Percentiles rank a stretch among this genome's conserved stretches.
These are phyloP conservation scores for Candida maesae DNA, from an alignment of 805 yeast genomes.

Conservation along the genomic window DNA sequence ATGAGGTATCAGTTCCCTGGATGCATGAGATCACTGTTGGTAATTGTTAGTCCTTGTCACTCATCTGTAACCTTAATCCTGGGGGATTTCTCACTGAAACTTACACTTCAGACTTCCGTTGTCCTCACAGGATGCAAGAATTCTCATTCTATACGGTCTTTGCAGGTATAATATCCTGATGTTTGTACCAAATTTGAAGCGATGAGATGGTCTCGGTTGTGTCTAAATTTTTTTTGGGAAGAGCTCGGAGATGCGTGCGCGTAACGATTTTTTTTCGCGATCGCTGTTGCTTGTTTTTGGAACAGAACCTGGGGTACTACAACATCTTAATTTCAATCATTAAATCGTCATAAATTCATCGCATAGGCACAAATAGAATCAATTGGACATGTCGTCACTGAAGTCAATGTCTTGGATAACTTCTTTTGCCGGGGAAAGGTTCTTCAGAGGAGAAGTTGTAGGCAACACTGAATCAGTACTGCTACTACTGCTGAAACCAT, in stretches of 20 bases:
- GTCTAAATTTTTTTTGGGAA: no score
- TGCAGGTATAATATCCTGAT: no score
- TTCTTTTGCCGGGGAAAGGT: not conserved
- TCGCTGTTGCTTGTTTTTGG: no score
- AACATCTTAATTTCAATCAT: no score
- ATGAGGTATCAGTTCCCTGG: conserved; percentile 77
- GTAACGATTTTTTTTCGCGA: no score
- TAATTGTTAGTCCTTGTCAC: not conserved
- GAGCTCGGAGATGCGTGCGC: not conserved
- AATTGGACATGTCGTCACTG: not conserved
- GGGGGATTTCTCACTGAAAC: no score
- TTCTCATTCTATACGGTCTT: conserved; percentile 51
- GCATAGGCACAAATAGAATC: no score
- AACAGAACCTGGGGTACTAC: no score
- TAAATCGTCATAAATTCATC: no score
- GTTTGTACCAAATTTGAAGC: no score
- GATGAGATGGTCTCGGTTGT: not conserved
- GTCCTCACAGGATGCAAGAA: conserved; percentile 63
- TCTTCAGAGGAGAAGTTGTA: not conserved
- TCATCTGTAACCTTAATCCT: no score
- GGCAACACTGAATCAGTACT: not conserved
- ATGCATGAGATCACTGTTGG: conserved; percentile 50
- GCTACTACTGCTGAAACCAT: not conserved
- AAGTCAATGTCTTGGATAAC: not conserved
- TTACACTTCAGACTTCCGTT: conserved; percentile 53